These are phyloP conservation scores for Cercis canadensis DNA, from an alignment of 306 rosid genomes.

Conservation along the genomic window DNA sequence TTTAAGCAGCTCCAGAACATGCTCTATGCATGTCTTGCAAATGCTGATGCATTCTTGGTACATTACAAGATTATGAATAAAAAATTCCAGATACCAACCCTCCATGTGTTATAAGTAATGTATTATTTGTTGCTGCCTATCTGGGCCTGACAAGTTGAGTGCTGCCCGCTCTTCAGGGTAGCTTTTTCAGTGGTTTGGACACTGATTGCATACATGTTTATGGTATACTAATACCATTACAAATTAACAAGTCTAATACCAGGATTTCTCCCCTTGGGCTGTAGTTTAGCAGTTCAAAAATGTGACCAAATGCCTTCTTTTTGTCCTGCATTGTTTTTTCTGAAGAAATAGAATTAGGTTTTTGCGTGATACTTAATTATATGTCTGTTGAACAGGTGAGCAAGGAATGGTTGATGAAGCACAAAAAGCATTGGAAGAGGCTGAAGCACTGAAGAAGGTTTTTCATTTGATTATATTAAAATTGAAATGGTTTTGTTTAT, in stretches of 20 bases:
- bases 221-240: neutral
- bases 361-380: neutral
- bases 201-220: slow-evolving; percentile 8
- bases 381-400: slow-evolving; percentile 72
- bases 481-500: slow-evolving; percentile 30
- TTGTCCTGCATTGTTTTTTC: neutral
- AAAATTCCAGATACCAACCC: neutral
- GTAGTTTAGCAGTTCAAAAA: slow-evolving; percentile 22
- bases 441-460: slow-evolving; percentile 99
- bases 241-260: slow-evolving; percentile 3
- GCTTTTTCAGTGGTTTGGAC: neutral
- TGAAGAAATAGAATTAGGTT: neutral
- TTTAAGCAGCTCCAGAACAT: neutral
- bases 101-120: neutral
- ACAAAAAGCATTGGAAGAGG: slow-evolving; percentile 98
- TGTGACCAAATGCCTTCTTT: slow-evolving; percentile 1
- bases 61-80: slow-evolving; percentile 8
- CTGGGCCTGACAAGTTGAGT: slow-evolving; percentile 8
- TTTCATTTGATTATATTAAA: slow-evolving; percentile 31
- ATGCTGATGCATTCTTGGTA: slow-evolving; percentile 7
- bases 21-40: slow-evolving; percentile 7
- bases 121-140: neutral
- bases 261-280: slow-evolving; percentile 1
- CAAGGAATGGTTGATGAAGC: slow-evolving; percentile 99
- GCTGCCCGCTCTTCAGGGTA: neutral